Evolutionary conservation across 139 green algal species (phyloP).

Genomic region (Cymbomonas tetramitiformis): DNA sequence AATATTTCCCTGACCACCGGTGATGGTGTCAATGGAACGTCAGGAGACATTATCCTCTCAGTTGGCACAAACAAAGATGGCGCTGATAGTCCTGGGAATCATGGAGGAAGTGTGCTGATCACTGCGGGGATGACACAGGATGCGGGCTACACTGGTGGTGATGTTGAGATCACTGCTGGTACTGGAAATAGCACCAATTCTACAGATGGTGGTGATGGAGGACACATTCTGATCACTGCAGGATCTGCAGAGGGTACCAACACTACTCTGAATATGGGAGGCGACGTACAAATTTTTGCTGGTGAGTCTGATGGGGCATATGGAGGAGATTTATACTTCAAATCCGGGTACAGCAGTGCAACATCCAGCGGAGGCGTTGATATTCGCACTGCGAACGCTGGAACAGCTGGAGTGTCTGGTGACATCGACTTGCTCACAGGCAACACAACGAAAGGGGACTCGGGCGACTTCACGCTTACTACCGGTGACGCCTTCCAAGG

Average conservation of each 20-base stretch:
- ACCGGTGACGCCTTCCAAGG: not conserved
- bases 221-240: no score
- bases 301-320: no score
- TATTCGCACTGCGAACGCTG: not conserved
- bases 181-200: no score
- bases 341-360: no score
- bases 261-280: no score
- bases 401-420: not conserved
- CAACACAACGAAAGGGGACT: not conserved
- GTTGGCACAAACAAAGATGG: not conserved
- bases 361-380: constrained; percentile 4
- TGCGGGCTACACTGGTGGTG: no score
- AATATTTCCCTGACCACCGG: not conserved
- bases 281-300: no score
- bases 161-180: no score
- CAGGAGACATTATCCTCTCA: not conserved
- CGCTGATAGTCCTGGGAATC: not conserved
- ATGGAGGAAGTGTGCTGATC: constrained; percentile 5
- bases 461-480: not conserved
- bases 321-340: no score
- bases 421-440: constrained; percentile 2
- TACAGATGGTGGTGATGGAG: no score
- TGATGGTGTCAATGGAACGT: not conserved
- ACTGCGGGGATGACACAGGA: not conserved
- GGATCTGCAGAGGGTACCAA: no score